Conservation (phyloP, 2,329 filamentous ascomycete genomes). For the Rutstroemia sp. region DNA sequence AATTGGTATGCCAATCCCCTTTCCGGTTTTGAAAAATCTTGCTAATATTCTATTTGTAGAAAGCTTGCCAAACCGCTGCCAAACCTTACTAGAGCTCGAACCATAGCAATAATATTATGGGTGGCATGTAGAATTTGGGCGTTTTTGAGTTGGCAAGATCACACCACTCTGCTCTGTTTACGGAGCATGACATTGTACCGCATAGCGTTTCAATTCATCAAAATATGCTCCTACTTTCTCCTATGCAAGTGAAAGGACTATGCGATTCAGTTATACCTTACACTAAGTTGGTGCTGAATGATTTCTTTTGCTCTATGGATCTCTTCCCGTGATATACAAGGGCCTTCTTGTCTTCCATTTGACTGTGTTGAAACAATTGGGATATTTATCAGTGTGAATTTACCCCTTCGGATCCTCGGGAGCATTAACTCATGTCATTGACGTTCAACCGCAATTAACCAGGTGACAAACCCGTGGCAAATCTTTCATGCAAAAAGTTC, state of each 20-base stretch:
- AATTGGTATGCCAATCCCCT: slow-evolving; percentile 49
- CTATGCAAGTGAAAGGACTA: no score
- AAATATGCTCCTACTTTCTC: no score
- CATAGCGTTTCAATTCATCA: no score
- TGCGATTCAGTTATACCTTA: no score
- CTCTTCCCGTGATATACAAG: no score
- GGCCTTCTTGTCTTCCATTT: no score
- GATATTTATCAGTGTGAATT: neutral
- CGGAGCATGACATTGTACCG: no score
- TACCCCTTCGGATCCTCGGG: neutral
- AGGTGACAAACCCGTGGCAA: neutral
- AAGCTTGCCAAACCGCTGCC: slow-evolving; percentile 76
- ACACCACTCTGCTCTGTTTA: neutral
- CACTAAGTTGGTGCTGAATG: no score
- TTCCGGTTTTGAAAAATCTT: slow-evolving; percentile 5
- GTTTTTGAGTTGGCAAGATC: neutral
- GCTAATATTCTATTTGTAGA: slow-evolving; percentile 39
- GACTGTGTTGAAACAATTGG: no score
- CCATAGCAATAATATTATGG: neutral
- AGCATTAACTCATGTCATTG: neutral
- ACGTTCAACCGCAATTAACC: neutral
- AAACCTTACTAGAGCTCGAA: slow-evolving; percentile 25
- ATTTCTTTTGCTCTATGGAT: no score
- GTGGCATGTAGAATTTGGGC: neutral
- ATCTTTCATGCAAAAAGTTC: neutral